Evolutionary conservation across 192 early-diverging fungal genomes (phyloP).

Genomic region (Irineochytrium annulatum): DNA sequence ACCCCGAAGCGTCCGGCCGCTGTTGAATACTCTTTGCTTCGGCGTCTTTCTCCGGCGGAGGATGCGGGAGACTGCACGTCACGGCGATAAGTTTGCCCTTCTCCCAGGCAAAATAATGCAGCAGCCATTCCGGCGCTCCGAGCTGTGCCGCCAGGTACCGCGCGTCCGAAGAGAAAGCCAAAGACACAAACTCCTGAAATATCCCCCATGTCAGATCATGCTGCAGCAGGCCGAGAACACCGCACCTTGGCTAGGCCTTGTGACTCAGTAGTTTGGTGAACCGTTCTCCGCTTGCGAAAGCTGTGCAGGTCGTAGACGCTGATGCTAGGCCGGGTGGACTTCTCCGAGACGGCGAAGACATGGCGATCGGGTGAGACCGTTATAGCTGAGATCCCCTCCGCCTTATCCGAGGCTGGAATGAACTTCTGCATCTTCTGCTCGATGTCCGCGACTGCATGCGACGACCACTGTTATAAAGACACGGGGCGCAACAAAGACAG

Average conservation of each 20-base stretch:
- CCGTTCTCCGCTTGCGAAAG: conserved; percentile 34
- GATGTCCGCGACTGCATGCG: conserved; percentile 36
- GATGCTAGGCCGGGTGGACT: conserved; percentile 28
- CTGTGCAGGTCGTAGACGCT: conserved; percentile 41
- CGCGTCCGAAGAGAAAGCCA: conserved; percentile 48
- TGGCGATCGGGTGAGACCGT: conserved; percentile 41
- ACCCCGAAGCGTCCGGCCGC: too few species aligned
- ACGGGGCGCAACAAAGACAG: not conserved
- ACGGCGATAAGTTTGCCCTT: conserved; percentile 43
- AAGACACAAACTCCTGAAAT: conserved; percentile 41
- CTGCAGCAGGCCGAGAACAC: not conserved
- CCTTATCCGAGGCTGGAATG: conserved; percentile 31
- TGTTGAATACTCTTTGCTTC: too few species aligned
- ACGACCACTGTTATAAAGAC: not conserved
- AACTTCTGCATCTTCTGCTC: conserved; percentile 45
- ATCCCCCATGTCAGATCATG: not conserved
- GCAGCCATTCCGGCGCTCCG: conserved; percentile 44
- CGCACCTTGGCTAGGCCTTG: conserved; percentile 23
- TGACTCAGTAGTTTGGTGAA: conserved; percentile 16
- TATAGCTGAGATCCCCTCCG: conserved; percentile 36
- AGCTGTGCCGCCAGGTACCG: conserved; percentile 45
- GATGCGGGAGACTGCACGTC: conserved; percentile 6
- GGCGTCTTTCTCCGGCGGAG: not conserved
- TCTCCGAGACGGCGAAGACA: conserved; percentile 47
- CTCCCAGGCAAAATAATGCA: conserved; percentile 55